Percentiles rank a stretch among this genome's conserved stretches.
phyloP scores from a whole-genome alignment of 2,329 filamentous ascomycete species.

The Ceratocystis colombiana region DNA sequence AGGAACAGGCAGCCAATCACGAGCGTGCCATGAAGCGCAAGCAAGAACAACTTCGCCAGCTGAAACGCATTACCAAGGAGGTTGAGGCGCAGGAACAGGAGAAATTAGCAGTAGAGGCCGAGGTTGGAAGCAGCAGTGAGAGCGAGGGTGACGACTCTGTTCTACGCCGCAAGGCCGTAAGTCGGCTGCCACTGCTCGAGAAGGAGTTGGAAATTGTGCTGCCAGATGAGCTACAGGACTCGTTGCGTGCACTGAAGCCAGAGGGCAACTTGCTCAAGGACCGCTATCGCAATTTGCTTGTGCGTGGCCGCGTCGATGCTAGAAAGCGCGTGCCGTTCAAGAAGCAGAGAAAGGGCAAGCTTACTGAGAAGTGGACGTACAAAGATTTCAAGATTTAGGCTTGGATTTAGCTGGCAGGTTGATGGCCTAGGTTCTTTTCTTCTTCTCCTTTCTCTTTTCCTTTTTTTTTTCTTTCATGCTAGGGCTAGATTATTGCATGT shows the following conservation, averaged over 20 bases:
- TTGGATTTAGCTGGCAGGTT: neutral
- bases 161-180: conserved; percentile 62
- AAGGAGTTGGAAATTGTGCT: conserved; percentile 72
- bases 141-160: conserved; percentile 52
- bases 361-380: conserved; percentile 94
- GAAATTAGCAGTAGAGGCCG: conserved; percentile 34
- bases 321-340: conserved; percentile 67
- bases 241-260: conserved; percentile 71
- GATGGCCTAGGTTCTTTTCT: conserved; percentile 2
- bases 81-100: conserved; percentile 48
- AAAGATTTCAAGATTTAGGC: conserved; percentile 63
- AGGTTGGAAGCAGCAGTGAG: conserved; percentile 36
- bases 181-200: conserved; percentile 56
- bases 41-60: conserved; percentile 58
- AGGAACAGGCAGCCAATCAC: conserved; percentile 65
- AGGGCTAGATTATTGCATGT: conserved; percentile 20
- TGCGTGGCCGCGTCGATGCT: conserved; percentile 81
- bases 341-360: conserved; percentile 69
- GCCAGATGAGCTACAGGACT: conserved; percentile 72
- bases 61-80: conserved; percentile 60
- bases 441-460: too few relatives aligned
- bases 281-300: conserved; percentile 75
- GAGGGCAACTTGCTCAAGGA: conserved; percentile 94
- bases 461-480: neutral
- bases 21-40: conserved; percentile 64